Percentiles rank a stretch among this genome's conserved stretches.
phyloP scores from a whole-genome alignment of 768 basidiomycete species.

The Hericium alpestre region DNA sequence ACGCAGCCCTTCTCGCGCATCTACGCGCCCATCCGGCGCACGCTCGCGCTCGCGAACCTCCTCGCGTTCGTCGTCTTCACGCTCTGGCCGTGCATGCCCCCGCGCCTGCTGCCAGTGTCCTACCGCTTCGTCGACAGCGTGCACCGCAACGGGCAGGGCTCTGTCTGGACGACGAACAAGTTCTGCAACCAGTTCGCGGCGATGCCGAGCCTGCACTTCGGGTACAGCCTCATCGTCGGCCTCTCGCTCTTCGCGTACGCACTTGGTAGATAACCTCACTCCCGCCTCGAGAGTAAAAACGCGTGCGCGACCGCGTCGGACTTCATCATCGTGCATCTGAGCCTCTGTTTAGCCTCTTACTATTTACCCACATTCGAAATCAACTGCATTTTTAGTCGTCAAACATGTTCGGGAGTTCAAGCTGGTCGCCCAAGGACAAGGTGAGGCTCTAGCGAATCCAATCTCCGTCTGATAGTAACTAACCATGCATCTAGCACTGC shows the following conservation, averaged over 20 bases:
- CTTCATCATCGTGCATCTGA: no score
- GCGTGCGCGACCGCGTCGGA: no score
- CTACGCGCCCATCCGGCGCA: conserved; percentile 5
- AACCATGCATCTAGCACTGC: conserved; percentile 43
- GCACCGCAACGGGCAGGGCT: conserved; percentile 2
- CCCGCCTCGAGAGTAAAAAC: no score
- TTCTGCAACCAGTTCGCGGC: conserved; percentile 9
- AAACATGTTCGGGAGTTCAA: not conserved
- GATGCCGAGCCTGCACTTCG: conserved; percentile 8
- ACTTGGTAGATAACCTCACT: no score
- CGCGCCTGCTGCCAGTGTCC: conserved; percentile 3
- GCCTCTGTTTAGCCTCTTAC: no score
- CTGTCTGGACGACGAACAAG: conserved; percentile 9
- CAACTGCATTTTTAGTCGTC: no score
- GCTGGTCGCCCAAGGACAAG: not conserved
- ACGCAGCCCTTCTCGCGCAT: not conserved
- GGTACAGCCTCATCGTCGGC: conserved; percentile 8
- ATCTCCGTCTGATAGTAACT: not conserved
- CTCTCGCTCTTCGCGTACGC: not conserved
- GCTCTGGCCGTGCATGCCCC: conserved; percentile 9
- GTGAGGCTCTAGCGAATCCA: not conserved
- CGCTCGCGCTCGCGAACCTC: conserved; percentile 5
- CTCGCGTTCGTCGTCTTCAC: conserved; percentile 8
- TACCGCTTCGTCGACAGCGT: conserved; percentile 10
- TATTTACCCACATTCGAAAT: no score